Evolutionary conservation across 2,329 filamentous ascomycete genomes (phyloP), one percentile per base, ranked within the genome.

Genomic region (Hypoxylon sp.): DNA sequence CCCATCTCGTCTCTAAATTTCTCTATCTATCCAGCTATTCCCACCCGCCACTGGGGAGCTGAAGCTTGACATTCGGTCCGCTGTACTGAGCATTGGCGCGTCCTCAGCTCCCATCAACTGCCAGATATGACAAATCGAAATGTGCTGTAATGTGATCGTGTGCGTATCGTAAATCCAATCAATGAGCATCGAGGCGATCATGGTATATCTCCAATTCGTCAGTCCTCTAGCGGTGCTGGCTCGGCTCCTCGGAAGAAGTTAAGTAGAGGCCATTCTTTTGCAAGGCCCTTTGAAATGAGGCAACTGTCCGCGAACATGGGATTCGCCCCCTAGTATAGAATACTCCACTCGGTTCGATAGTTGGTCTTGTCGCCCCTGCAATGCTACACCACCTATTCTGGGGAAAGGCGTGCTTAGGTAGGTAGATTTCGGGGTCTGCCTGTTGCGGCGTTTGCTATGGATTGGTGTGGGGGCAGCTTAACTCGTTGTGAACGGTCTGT

Each of bases 301-400:
- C 74, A 76, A 72, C 52, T 73, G 57, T 76, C 74, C 70, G 74
- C 74, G 74, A 76, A 67, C 72, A 75, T 75, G 73, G 71, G 70
- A 74, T 70, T 71, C 62, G 52, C 63, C 63, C 57, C 63, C 66
- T 56, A 59, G 66, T 33, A 63, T 33, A 54, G 17, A 55, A 24
- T 61, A 26, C 65, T 67, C 64, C 70, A 66, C 68, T 66, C 33
- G 60, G 58, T 51, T 48, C 55, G 57, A 69, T 73, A 72, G 65
- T 72, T 70, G 72, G 67, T 37, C 44, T 56, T 62, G 58, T 33
- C 26, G 55, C 54, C 66, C 69, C 69, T 71, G 69, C 69, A 71
- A 71, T 71, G 66, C 59, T 53, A 71, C 69, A 60, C 61, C 69
- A 61, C 58, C 59, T 48, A 51, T 39, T 67, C 69, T 71, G 69